Percentiles rank a stretch among this genome's conserved stretches.
Evolutionary conservation across 768 basidiomycete genomes (phyloP).

Genomic region (Sporobolomyces pararoseus): DNA sequence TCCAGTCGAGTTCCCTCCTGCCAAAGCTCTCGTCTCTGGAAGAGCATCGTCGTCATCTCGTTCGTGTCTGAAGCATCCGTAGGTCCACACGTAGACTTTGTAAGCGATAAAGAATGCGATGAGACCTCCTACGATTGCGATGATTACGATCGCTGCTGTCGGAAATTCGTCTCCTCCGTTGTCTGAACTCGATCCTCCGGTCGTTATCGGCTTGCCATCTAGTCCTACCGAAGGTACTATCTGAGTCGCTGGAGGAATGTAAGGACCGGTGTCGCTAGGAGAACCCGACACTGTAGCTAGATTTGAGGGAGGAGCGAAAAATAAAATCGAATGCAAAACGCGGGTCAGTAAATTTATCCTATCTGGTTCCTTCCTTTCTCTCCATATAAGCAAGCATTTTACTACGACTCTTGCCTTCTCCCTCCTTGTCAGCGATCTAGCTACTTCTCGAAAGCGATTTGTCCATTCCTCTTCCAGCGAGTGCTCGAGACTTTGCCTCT

Average conservation of each 20-base stretch:
- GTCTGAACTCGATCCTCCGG: neutral
- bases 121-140: constrained; percentile 31
- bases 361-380: too few species aligned
- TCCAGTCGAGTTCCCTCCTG: neutral
- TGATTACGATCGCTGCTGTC: constrained; percentile 31
- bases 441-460: too few species aligned
- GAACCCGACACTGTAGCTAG: neutral
- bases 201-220: constrained; percentile 24
- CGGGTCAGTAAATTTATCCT: constrained; percentile 8
- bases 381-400: too few species aligned
- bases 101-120: constrained; percentile 29
- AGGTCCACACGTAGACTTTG: constrained; percentile 29
- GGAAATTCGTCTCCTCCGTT: constrained; percentile 33
- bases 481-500: too few species aligned
- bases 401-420: too few species aligned
- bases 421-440: too few species aligned
- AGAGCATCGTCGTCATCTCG: neutral
- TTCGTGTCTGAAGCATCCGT: neutral
- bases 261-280: constrained; percentile 11
- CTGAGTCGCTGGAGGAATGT: constrained; percentile 23
- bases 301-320: neutral
- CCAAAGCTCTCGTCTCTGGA: neutral
- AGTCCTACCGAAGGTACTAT: constrained; percentile 30
- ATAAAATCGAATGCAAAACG: neutral
- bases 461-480: too few species aligned